phyloP scores from a whole-genome alignment of 371 early-diverging fungal genomes.

The Blastocladiella emersonii region DNA sequence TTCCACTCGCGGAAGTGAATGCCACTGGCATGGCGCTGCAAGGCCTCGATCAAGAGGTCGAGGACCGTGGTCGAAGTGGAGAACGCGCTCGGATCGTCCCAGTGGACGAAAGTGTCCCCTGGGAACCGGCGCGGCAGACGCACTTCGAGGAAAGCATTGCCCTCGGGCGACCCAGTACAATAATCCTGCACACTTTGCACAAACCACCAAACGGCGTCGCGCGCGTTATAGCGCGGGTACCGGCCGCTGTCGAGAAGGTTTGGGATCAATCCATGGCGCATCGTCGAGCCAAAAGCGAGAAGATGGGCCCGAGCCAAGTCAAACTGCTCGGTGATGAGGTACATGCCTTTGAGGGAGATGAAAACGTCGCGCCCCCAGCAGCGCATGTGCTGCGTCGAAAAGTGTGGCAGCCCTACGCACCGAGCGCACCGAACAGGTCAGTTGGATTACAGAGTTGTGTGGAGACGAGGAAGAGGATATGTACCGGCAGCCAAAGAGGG shows the following conservation, averaged over 20 bases:
- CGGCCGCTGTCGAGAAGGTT: conserved; percentile 80
- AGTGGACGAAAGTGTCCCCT: conserved; percentile 50
- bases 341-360: conserved; percentile 72
- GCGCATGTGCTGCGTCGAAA: conserved; percentile 80
- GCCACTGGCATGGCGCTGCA: conserved; percentile 82
- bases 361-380: conserved; percentile 97
- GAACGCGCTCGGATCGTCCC: conserved; percentile 46
- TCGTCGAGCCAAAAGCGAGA: conserved; percentile 72
- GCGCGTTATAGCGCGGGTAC: conserved; percentile 82
- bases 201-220: conserved; percentile 95
- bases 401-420: conserved; percentile 79
- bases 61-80: conserved; percentile 45
- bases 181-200: conserved; percentile 79
- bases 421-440: no score
- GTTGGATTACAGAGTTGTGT: no score
- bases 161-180: conserved; percentile 45
- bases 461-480: no score
- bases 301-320: conserved; percentile 70
- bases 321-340: conserved; percentile 66
- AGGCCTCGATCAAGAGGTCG: conserved; percentile 79
- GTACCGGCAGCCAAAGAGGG: conserved; percentile 76
- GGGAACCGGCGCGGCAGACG: conserved; percentile 72
- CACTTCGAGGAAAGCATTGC: conserved; percentile 51
- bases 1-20: conserved; percentile 89
- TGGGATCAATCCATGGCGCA: conserved; percentile 87